These are phyloP conservation scores for Krasilnikovozyma curviuscula DNA, from an alignment of 768 basidiomycete species.

Conservation along the genomic window DNA sequence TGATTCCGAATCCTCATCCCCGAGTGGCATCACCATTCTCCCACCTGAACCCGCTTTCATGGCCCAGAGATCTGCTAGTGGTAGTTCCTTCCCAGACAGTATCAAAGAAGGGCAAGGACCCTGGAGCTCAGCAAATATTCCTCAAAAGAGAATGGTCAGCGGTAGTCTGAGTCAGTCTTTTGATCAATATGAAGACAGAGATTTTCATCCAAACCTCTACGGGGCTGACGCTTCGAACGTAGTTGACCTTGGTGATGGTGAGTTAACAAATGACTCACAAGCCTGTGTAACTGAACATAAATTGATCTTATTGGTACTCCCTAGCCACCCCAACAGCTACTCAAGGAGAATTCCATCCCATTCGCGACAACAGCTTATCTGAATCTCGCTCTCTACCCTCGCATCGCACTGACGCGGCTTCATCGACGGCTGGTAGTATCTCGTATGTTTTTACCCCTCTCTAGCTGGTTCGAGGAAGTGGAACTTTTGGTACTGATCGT, in stretches of 20 bases:
- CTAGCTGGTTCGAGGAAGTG: not conserved
- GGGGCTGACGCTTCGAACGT: not conserved
- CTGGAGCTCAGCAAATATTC: not conserved
- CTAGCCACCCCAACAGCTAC: not conserved
- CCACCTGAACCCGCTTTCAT: conserved; percentile 1
- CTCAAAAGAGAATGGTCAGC: not conserved
- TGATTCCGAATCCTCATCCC: conserved; percentile 61
- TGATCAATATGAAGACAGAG: not conserved
- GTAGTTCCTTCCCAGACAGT: not conserved
- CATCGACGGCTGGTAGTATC: not conserved
- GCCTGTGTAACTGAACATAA: too few species aligned
- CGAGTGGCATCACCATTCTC: conserved; percentile 38
- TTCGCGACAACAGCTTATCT: not conserved
- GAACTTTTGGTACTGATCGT: not conserved
- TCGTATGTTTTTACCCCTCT: not conserved
- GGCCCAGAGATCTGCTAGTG: conserved; percentile 3
- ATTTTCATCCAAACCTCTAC: not conserved
- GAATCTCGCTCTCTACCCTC: not conserved
- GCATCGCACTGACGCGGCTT: not conserved
- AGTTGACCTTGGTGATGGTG: not conserved
- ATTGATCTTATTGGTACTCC: not conserved
- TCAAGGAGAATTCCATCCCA: not conserved
- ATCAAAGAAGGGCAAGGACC: too few species aligned
- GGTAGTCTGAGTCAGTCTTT: not conserved
- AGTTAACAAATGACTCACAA: too few species aligned